Percentiles rank a stretch among this genome's conserved stretches.
phyloP scores from a whole-genome alignment of 2,329 filamentous ascomycete genomes.

The Clarireedia sp. region DNA sequence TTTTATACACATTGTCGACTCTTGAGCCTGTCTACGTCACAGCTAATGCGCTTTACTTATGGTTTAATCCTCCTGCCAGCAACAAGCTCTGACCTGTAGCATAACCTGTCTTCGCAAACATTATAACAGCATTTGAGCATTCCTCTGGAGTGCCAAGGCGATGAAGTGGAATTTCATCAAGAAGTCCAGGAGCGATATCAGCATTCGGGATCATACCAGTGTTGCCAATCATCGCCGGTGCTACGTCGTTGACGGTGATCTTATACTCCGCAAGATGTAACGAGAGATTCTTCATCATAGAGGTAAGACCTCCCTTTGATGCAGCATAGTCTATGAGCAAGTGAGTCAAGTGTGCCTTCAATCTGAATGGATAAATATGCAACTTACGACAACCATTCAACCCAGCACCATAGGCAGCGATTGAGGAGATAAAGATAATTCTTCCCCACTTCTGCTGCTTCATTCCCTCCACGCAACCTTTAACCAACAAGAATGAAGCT shows the following conservation, averaged over 20 bases:
- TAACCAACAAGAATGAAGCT: slow-evolving; percentile 22
- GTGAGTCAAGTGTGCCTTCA: neutral
- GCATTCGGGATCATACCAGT: slow-evolving; percentile 37
- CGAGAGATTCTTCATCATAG: slow-evolving; percentile 39
- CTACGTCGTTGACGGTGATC: slow-evolving; percentile 40
- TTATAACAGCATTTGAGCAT: slow-evolving; percentile 39
- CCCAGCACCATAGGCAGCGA: slow-evolving; percentile 20
- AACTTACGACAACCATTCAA: slow-evolving; percentile 24
- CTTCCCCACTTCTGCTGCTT: slow-evolving; percentile 34
- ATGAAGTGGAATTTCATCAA: slow-evolving; percentile 35
- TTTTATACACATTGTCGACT: no score
- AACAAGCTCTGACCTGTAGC: slow-evolving; percentile 39
- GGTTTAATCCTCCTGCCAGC: slow-evolving; percentile 34
- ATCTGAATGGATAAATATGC: neutral
- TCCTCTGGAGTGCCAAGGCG: slow-evolving; percentile 38
- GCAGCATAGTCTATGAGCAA: slow-evolving; percentile 21
- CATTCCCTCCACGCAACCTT: slow-evolving; percentile 26
- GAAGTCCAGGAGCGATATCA: slow-evolving; percentile 19
- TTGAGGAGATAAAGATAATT: slow-evolving; percentile 22
- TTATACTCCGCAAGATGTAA: slow-evolving; percentile 35
- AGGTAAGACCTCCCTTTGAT: slow-evolving; percentile 38
- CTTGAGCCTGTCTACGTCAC: no score
- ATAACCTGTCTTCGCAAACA: slow-evolving; percentile 39
- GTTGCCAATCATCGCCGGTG: slow-evolving; percentile 38
- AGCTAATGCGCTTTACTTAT: neutral